Evolutionary conservation across 495 filamentous ascomycete genomes (phyloP), one percentile per base, ranked within the genome.

Genomic region (Bombardia bombarda): DNA sequence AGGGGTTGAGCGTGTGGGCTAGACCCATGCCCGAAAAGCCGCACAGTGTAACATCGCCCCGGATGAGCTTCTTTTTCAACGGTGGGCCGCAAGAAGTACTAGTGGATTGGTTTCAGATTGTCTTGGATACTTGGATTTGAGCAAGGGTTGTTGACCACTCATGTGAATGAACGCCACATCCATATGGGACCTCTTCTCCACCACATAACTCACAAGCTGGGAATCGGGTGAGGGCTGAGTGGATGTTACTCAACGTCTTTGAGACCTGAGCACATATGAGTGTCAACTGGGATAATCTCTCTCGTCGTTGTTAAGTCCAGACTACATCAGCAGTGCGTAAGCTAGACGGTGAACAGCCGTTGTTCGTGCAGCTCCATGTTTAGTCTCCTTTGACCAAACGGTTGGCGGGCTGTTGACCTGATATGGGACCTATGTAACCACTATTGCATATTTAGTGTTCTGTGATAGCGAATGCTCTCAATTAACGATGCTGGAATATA

Each of bases 51-150:
- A 51, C 50, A 57, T 52, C 45, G 47, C 44, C 16, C 34, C 41
- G 36, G 38, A 45, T 17, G 25, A 43, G 49, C 35, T 38, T 52
- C 37, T 38, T 42, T n/a, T 39, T 44, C 23, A 21, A 28, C 8
- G 3, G 33, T 30, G 16, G 37, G 42, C 42, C 32, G 32, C 33
- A 50, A 45, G 22, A 39, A 28, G 40, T 37, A 31, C 41, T n/a
- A n/a, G n/a, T n/a, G 33, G 45, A 38, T 35, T 46, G 40, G 50
- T 53, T 53, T 57, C 53, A 53, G 50, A 35, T 43, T 48, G 18
- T 39, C 36, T 32, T 40, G 38, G 38, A 16, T 13, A n/a, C 24
- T 8, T 20, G 32, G 32, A 33, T 33, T 14, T 12, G 5, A 33
- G 32, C 6, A 33, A 6, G 34, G 34, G 34, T 12, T n/a, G 9